Conservation (phyloP, 179 eudicot genomes). For the Beta corolliflora region DNA sequence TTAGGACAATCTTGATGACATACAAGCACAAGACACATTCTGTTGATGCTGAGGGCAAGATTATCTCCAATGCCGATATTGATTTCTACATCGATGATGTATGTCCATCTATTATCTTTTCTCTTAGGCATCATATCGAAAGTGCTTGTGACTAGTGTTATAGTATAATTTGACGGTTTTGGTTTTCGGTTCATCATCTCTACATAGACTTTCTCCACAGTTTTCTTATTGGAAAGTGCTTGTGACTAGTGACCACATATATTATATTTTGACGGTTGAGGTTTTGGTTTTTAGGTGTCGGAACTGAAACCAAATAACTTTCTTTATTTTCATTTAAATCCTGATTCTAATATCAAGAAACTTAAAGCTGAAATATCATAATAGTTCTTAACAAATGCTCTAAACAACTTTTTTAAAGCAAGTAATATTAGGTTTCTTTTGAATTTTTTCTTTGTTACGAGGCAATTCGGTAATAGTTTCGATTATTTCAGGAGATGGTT, state of each 20-base stretch:
- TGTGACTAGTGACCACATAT: not conserved
- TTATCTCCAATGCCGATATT: slow-evolving; percentile 81
- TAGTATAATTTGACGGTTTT: too few relatives aligned
- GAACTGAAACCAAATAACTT: not conserved
- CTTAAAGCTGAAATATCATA: not conserved
- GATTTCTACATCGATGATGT: slow-evolving; percentile 90
- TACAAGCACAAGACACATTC: slow-evolving; percentile 95
- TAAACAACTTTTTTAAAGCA: not conserved
- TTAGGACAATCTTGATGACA: slow-evolving; percentile 91
- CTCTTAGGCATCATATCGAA: too few relatives aligned
- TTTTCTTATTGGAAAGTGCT: not conserved
- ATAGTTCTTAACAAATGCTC: not conserved
- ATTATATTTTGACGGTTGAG: not conserved
- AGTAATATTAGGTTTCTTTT: not conserved
- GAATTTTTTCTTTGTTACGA: not conserved
- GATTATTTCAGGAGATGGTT: slow-evolving; percentile 64
- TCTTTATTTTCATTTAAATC: not conserved
- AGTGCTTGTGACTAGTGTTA: too few relatives aligned
- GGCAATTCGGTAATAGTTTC: too few relatives aligned
- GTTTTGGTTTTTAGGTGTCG: not conserved
- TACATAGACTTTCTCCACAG: not conserved
- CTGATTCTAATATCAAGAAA: too few relatives aligned
- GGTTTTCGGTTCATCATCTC: not conserved
- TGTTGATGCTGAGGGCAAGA: slow-evolving; percentile 74
- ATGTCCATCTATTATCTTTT: slow-evolving; percentile 29